Conservation (phyloP, 106 monocot species). For the Iris macrosiphon region DNA sequence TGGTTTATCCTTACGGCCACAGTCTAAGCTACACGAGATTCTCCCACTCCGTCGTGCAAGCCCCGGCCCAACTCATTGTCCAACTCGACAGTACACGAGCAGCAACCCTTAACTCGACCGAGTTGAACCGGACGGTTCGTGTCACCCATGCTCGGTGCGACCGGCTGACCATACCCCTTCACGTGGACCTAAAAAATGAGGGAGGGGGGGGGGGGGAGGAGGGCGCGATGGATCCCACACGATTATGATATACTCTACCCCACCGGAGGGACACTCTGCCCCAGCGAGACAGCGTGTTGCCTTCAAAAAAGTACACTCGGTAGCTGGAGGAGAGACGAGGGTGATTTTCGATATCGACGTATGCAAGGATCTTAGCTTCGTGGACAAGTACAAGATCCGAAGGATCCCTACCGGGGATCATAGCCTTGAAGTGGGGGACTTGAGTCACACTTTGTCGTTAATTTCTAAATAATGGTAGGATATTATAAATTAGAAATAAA, state of each 20-base stretch:
- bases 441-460: conserved; percentile 42
- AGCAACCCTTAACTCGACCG: conserved; percentile 1
- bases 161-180: conserved; percentile 28
- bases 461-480: too few species aligned
- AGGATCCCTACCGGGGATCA: conserved; percentile 71
- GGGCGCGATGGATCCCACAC: conserved; percentile 46
- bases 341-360: conserved; percentile 51
- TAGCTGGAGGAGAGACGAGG: conserved; percentile 12
- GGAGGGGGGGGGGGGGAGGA: too few species aligned
- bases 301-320: conserved; percentile 63
- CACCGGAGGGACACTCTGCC: conserved; percentile 17
- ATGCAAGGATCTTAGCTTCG: conserved; percentile 62
- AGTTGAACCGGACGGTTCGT: conserved; percentile 17
- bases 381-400: conserved; percentile 36
- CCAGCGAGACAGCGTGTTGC: conserved; percentile 45
- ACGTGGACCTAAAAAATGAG: conserved; percentile 45
- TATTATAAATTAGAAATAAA: not conserved
- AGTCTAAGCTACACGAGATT: conserved; percentile 69
- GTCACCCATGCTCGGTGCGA: conserved; percentile 43
- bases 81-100: conserved; percentile 19
- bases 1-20: conserved; percentile 68
- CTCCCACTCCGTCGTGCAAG: conserved; percentile 30
- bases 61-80: conserved; percentile 27
- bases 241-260: conserved; percentile 39
- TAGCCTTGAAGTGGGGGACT: conserved; percentile 57